Percentiles rank a stretch among this genome's conserved stretches.
These are phyloP conservation scores for Amanita brunnescens DNA, from an alignment of 768 basidiomycete genomes.

Conservation along the genomic window DNA sequence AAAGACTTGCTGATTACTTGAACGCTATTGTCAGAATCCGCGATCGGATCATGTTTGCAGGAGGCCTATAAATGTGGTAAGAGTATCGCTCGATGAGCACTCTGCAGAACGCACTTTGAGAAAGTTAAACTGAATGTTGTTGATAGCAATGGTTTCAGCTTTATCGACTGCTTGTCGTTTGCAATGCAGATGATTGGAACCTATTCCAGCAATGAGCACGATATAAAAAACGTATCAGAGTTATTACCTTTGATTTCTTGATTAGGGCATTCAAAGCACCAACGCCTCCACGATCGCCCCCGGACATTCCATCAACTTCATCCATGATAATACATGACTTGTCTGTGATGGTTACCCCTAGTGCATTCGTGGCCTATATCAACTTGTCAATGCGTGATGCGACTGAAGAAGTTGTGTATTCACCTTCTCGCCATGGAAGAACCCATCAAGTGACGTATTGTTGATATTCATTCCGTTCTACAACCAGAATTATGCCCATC, in stretches of 20 bases:
- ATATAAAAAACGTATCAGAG: background rate
- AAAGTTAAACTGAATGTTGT: slow-evolving; percentile 75
- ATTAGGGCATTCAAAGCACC: slow-evolving; percentile 89
- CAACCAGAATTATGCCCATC: background rate
- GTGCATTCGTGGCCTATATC: slow-evolving; percentile 43
- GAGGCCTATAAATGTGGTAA: slow-evolving; percentile 47
- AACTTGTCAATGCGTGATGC: background rate
- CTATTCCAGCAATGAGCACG: slow-evolving; percentile 28
- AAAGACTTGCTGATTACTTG: slow-evolving; percentile 46
- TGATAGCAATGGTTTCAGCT: slow-evolving; percentile 75
- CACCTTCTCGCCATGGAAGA: slow-evolving; percentile 54
- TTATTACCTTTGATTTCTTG: slow-evolving; percentile 76
- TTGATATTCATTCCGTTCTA: slow-evolving; percentile 87
- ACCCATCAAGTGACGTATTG: slow-evolving; percentile 84
- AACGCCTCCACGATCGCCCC: slow-evolving; percentile 93
- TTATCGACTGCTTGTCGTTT: slow-evolving; percentile 81
- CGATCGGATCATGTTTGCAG: slow-evolving; percentile 68
- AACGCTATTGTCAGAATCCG: slow-evolving; percentile 80
- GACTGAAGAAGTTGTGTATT: slow-evolving; percentile 8
- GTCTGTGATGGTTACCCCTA: slow-evolving; percentile 69
- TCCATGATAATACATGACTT: slow-evolving; percentile 94
- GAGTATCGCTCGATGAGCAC: background rate
- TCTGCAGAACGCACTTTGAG: slow-evolving; percentile 45
- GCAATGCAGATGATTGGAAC: slow-evolving; percentile 97
- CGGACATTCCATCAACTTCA: slow-evolving; percentile 98